Evolutionary conservation across 163 green algal genomes (phyloP).

Genomic region (Scenedesmus sp.): DNA sequence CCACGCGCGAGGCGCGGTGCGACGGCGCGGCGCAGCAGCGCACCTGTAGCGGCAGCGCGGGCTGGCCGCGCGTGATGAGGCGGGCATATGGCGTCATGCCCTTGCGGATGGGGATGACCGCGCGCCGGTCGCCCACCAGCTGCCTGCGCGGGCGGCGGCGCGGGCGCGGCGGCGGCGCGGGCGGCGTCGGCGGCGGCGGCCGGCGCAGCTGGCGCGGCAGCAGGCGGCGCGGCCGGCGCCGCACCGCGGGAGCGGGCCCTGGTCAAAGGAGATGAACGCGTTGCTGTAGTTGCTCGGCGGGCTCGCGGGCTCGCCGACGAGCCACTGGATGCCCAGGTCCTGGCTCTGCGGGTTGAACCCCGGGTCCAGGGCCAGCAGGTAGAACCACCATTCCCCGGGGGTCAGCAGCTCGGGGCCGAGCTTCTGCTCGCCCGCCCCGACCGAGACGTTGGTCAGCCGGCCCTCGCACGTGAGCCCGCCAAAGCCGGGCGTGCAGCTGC

Average conservation of each 20-base stretch:
- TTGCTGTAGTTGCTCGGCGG: conserved; percentile 16
- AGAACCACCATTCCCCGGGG: conserved; percentile 42
- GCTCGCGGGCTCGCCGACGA: background rate
- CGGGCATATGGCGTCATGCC: conserved; percentile 29
- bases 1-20: too few relatives aligned
- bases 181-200: conserved; percentile 13
- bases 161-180: background rate
- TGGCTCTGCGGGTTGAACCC: conserved; percentile 3
- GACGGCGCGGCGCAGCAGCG: too few relatives aligned
- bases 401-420: conserved; percentile 7
- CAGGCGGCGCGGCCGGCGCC: background rate
- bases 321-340: conserved; percentile 43
- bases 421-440: conserved; percentile 10
- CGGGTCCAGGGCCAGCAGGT: conserved; percentile 20
- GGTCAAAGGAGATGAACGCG: conserved; percentile 45
- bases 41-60: conserved; percentile 44
- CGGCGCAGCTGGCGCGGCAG: background rate
- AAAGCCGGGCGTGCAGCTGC: conserved; percentile 22
- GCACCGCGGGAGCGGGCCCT: conserved; percentile 27
- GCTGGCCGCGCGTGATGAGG: background rate
- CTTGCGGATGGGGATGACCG: conserved; percentile 3
- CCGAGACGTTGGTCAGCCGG: background rate
- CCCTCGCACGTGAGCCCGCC: conserved; percentile 45
- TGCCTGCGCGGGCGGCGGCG: too few relatives aligned
- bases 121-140: background rate